Evolutionary conservation across 139 green algal genomes (phyloP).

Genomic region (Tetradesmus lagerheimii): DNA sequence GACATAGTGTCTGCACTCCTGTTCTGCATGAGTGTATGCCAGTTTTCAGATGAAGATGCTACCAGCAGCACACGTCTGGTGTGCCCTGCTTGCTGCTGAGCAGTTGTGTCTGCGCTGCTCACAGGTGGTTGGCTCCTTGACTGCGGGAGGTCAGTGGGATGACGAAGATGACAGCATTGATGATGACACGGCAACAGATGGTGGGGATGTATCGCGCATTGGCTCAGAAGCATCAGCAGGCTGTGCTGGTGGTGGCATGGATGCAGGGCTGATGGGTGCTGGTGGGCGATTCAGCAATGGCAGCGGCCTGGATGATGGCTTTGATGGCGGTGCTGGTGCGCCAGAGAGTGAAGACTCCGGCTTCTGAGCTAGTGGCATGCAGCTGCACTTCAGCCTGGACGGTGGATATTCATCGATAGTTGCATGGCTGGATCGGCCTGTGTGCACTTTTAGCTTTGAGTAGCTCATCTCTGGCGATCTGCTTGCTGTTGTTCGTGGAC

Average conservation of each 20-base stretch:
- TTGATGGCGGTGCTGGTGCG: background rate
- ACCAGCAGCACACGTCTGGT: too few relatives aligned
- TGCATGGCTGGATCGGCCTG: too few relatives aligned
- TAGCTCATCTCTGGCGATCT: too few relatives aligned
- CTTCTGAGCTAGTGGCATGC: background rate
- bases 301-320: background rate
- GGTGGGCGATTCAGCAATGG: background rate
- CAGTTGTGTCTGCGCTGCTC: background rate
- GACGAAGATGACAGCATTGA: slow-evolving; percentile 69
- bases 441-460: too few relatives aligned
- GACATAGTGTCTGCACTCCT: background rate
- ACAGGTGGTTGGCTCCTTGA: slow-evolving; percentile 61
- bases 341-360: slow-evolving; percentile 27
- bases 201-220: slow-evolving; percentile 50
- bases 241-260: background rate
- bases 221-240: slow-evolving; percentile 45
- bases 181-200: slow-evolving; percentile 74
- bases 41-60: background rate
- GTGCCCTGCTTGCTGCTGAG: background rate
- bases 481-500: too few relatives aligned
- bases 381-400: too few relatives aligned
- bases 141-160: slow-evolving; percentile 48
- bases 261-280: background rate
- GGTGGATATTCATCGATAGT: too few relatives aligned
- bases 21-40: background rate